Conservation (phyloP, 2,329 filamentous ascomycete species). For the Colletotrichum simmondsii region DNA sequence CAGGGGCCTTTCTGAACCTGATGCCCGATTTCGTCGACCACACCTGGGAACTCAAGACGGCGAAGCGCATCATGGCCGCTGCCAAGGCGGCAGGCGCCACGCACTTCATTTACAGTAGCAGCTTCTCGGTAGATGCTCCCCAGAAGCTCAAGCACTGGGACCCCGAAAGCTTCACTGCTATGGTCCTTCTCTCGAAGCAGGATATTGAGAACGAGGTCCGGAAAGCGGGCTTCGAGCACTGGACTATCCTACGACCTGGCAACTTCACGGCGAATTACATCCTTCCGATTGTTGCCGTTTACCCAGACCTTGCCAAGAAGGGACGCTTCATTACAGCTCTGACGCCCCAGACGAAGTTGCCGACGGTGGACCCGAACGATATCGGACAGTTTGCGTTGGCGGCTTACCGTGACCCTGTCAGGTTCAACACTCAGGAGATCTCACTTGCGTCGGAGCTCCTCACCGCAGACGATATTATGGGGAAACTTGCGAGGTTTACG, state of each 20-base stretch:
- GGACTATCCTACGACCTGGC: slow-evolving; percentile 61
- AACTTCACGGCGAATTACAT: slow-evolving; percentile 64
- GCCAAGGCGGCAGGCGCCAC: slow-evolving; percentile 49
- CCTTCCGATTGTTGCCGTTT: slow-evolving; percentile 51
- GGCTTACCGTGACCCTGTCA: slow-evolving; percentile 52
- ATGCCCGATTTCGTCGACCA: slow-evolving; percentile 45
- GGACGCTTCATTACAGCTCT: slow-evolving; percentile 52
- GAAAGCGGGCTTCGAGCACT: slow-evolving; percentile 49
- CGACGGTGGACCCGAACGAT: slow-evolving; percentile 57
- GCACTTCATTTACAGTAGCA: slow-evolving; percentile 50
- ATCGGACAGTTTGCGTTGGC: slow-evolving; percentile 57
- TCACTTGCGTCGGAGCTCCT: slow-evolving; percentile 53
- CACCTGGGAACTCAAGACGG: slow-evolving; percentile 42
- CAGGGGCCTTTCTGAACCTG: slow-evolving; percentile 47
- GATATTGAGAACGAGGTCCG: slow-evolving; percentile 53
- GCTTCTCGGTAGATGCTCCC: slow-evolving; percentile 43
- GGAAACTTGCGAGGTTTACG: slow-evolving; percentile 45
- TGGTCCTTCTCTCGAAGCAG: slow-evolving; percentile 50
- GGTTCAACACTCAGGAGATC: slow-evolving; percentile 53
- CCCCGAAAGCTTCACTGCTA: slow-evolving; percentile 41
- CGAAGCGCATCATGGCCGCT: slow-evolving; percentile 45
- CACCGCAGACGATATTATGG: slow-evolving; percentile 47
- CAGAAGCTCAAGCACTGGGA: slow-evolving; percentile 41
- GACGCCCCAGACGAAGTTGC: slow-evolving; percentile 46
- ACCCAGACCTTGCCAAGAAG: slow-evolving; percentile 49